Conservation (phyloP, 768 basidiomycete species). For the Symmetrospora coprosmae region DNA sequence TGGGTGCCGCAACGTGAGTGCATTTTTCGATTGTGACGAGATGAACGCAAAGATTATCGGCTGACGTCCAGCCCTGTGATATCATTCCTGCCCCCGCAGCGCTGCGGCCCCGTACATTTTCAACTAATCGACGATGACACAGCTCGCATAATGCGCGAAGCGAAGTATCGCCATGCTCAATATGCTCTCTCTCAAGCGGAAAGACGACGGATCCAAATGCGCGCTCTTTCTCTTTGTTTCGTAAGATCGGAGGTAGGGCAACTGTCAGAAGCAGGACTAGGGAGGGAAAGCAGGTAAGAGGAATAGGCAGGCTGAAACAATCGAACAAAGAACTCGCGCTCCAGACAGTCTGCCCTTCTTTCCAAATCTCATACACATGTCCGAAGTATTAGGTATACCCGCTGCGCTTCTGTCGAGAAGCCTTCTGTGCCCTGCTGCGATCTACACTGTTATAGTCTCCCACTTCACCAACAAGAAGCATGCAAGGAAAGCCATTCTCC, state of each 20-base stretch:
- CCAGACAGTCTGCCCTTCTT: neutral
- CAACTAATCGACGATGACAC: neutral
- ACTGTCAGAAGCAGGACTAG: too few species aligned
- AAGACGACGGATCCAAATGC: neutral
- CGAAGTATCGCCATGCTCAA: neutral
- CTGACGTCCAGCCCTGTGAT: neutral
- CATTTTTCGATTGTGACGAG: neutral
- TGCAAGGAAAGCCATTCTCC: too few species aligned
- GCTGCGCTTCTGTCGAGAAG: too few species aligned
- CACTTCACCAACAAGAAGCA: too few species aligned
- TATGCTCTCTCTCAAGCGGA: neutral
- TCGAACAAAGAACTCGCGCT: neutral
- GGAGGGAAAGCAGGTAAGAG: too few species aligned
- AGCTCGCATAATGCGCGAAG: neutral
- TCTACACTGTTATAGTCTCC: too few species aligned
- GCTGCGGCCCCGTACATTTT: conserved; percentile 21
- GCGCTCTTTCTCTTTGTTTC: too few species aligned
- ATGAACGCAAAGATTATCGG: too few species aligned
- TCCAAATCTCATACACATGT: neutral
- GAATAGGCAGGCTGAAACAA: neutral
- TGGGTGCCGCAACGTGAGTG: conserved; percentile 17
- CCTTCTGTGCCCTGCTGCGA: too few species aligned
- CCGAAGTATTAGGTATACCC: too few species aligned
- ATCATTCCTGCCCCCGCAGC: neutral
- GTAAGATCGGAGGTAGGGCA: too few species aligned